Base-by-base conservation (phyloP, 352 stramenopile genomes). In the Globisporangium orthogonon region DNA sequence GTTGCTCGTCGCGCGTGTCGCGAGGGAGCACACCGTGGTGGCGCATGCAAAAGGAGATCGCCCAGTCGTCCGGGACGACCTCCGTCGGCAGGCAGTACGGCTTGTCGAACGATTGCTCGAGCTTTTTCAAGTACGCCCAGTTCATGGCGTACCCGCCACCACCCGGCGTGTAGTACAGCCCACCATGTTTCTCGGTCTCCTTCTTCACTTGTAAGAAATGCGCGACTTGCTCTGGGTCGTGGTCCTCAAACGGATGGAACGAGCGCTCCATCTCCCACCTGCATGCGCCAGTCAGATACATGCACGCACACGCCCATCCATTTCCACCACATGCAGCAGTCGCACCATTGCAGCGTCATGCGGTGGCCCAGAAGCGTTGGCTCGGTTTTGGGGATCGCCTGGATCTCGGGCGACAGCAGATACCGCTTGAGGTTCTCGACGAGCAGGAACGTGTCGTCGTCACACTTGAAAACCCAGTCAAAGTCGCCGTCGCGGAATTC, bases 391-490 rank as follows among this genome's bases (percentile, higher is more conserved):
- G 72, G 48, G 39, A 86, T 65, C 2, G 52, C 51, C 28, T 58
- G 57, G 37, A 89, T 79, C 30, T 74, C 65, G 0, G 69, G 68
- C 18, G 76, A 83, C 2, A 78, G 74, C 15, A 95, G 54, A 35
- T 85, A 89, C 29, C 59, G 60, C 63, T 89, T 89, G 40, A 95
- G 74, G 64, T 95, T 95, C 60, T 95, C 86, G 69, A 93, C 84
- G 43, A 95, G 54, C 14, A 92, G 47, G 55, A 90, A 94, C 17
- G 86, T 95, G 60, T 95, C 86, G 71, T 95, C 86, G 65, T 95
- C 86, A 57, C 81, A 90, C 61, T 93, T 95, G 64, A 91, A 91
- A 55, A 95, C 70, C 83, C 83, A 95, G 63, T 95, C 81, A 50
- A 91, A 94, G 29, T 88, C 65, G 17, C 67, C 64, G 30, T 85